Evolutionary conservation across 345 rosid genomes (phyloP), one percentile per base, ranked within the genome.

Genomic region (Pistacia integerrima): DNA sequence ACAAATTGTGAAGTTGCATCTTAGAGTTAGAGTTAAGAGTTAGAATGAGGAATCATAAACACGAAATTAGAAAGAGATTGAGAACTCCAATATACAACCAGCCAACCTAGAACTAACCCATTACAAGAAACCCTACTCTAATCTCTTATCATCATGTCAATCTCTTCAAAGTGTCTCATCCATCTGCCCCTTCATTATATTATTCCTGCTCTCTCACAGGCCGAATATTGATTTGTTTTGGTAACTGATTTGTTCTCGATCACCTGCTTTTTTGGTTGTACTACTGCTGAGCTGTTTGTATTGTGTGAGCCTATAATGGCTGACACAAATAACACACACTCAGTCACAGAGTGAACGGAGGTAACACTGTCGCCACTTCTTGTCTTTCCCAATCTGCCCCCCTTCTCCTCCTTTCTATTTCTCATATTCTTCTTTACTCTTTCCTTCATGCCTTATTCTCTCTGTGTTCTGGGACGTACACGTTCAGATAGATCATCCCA

Each of bases 101-200:
- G 64, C 52, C 63, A 70, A 70, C 74, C 77, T 74, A 74, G 70
- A 74, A n/a, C 70, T 11, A 69, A 66, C 49, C 63, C 70, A 64
- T 74, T 51, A n/a, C 1, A 35, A 70, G 77, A 52, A 74, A 64
- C 49, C 41, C 41, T 4, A 49, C 20, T 11, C 16, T 10, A 20
- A 48, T 38, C 46, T 41, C 46, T 41, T 7, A 41, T 41, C 46
- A 41, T 41, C 46, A 14, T 61, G 65, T 33, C 65, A 61, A 61
- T 25, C 17, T 61, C 57, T 13, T 54, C 57, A 54, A 17, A 13
- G 30, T 63, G 74, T 55, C 74, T 70, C 14, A 8, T 72, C 67
- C 25, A 36, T 35, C 30, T 44, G 56, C 38, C 66, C 56, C 54
- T 59, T 60, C 59, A 49, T 73, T 16, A 48, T 48, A 49, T 62